Evolutionary conservation across 352 stramenopile genomes (phyloP), one percentile per base, ranked within the genome.

Genomic region (Phytophthora melonis): DNA sequence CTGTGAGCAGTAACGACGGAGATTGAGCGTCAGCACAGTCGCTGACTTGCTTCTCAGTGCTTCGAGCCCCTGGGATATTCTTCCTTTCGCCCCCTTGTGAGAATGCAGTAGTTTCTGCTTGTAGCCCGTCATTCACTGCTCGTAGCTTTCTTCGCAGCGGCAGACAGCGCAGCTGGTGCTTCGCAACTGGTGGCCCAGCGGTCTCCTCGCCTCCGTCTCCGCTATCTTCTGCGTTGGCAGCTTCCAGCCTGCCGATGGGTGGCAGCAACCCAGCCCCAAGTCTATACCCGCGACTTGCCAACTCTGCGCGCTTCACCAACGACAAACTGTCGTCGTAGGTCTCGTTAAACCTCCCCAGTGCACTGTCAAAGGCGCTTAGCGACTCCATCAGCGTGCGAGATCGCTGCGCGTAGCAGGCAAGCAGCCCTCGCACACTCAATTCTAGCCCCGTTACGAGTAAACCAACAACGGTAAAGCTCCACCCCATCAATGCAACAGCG

Each of bases 1-100:
- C 73, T 3, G 84, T 88, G 13, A 90, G 72, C 30, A 93, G 67
- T 18, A 93, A 68, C 19, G 87, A 93, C 41, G 87, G 87, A 19
- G 78, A 47, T 32, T 75, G 56, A 18, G 70, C 25, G 1, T 79
- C 58, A 11, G 50, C 27, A 3, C 18, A 36, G 13, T 50, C 56
- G 8, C 55, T 23, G 8, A 53, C 62, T 63, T 54, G 23, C 11
- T 58, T 49, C 23, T 16, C 27, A 59, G 9, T 41, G 3, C 53
- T 18, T 61, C 1, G 54, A 57, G 0, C 25, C 18, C 58, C n/a
- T n/a, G n/a, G 9, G 41, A 6, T 19, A 10, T n/a, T 25, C 36
- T 54, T 36, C 10, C 53, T 14, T 3, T 70, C 62, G 0, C 18
- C 25, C 6, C 63, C 59, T 10, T 69, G 3, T 18, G 58, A 5